These are phyloP conservation scores for Gossypioides kirkii DNA, from an alignment of 345 rosid genomes.

Conservation along the genomic window DNA sequence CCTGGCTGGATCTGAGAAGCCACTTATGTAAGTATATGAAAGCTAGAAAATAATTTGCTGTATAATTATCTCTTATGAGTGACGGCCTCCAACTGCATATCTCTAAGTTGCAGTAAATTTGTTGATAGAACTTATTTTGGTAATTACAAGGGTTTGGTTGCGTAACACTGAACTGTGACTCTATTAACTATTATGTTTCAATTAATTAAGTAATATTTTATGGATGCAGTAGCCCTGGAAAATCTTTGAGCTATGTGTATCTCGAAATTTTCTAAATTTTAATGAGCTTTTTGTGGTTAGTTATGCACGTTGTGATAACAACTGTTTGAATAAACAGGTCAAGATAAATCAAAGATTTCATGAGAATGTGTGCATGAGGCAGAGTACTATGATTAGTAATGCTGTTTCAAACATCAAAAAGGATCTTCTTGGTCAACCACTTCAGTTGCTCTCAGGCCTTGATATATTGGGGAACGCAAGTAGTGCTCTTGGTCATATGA, in stretches of 20 bases:
- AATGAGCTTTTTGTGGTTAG: conserved; percentile 1
- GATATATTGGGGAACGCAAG: conserved; percentile 98
- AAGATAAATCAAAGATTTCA: conserved; percentile 72
- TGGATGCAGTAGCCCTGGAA: conserved; percentile 1
- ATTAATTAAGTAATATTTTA: neutral
- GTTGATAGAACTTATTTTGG: neutral
- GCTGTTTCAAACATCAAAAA: conserved; percentile 75
- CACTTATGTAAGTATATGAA: neutral
- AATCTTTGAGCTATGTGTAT: neutral
- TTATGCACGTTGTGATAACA: conserved; percentile 12
- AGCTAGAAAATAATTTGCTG: neutral
- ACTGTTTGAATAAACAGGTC: conserved; percentile 44
- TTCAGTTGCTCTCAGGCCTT: conserved; percentile 90
- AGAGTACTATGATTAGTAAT: conserved; percentile 79
- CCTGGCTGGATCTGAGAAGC: conserved; percentile 1
- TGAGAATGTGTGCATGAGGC: conserved; percentile 89
- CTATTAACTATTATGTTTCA: neutral
- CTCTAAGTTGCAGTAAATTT: neutral
- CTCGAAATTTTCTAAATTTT: neutral
- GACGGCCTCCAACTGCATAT: neutral
- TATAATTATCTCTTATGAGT: neutral
- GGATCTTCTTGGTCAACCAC: conserved; percentile 96
- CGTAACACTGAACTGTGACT: neutral
- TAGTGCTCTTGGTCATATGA: conserved; percentile 99
- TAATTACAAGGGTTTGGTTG: neutral